Evolutionary conservation across 2,329 filamentous ascomycete genomes (phyloP).

Genomic region (Arthrinium puccinioides): DNA sequence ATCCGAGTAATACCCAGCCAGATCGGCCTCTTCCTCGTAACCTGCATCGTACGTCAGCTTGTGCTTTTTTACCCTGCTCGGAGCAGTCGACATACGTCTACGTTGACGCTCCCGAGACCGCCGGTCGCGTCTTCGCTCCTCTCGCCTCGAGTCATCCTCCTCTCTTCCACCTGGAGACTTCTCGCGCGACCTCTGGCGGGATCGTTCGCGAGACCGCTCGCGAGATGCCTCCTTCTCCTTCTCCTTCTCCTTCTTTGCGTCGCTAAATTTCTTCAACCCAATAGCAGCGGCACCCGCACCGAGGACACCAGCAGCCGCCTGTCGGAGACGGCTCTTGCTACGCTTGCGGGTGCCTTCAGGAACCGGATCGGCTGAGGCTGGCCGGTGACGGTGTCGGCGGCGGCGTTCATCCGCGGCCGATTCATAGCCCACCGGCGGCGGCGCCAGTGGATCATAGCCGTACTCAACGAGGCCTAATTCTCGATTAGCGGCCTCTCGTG

Average conservation of each 20-base stretch:
- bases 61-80: too few species aligned
- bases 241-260: constrained; percentile 37
- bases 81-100: constrained; percentile 21
- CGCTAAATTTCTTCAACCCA: constrained; percentile 53
- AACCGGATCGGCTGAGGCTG: background rate
- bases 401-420: constrained; percentile 38
- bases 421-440: constrained; percentile 35
- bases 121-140: constrained; percentile 19
- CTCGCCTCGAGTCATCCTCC: constrained; percentile 13
- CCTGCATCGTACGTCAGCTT: too few species aligned
- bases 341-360: constrained; percentile 30
- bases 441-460: constrained; percentile 49
- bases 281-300: constrained; percentile 54
- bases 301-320: constrained; percentile 48
- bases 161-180: constrained; percentile 25
- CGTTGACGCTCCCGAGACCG: constrained; percentile 29
- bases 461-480: constrained; percentile 64
- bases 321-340: constrained; percentile 46
- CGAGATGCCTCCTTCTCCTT: constrained; percentile 10
- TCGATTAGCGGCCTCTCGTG: constrained; percentile 50
- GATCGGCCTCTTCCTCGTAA: constrained; percentile 21
- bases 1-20: constrained; percentile 13
- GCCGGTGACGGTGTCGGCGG: constrained; percentile 26
- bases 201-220: constrained; percentile 18
- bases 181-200: constrained; percentile 19